Conservation (phyloP, 331 rosid genomes). For the Telfairia occidentalis region DNA sequence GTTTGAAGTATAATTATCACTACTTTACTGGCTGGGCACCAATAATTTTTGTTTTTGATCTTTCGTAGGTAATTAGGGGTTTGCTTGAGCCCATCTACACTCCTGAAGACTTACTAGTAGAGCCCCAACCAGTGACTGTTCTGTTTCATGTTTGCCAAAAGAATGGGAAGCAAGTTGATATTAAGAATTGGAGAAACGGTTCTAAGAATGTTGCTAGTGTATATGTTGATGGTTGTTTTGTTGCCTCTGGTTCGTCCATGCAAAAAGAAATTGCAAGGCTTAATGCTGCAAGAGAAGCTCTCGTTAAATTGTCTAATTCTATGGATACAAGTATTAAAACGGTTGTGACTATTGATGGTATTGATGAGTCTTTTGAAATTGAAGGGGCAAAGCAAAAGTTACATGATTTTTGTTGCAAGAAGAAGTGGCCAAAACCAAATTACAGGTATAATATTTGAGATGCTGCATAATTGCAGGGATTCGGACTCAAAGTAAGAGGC, state of each 20-base stretch:
- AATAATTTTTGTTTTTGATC: background rate
- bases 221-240: conserved; percentile 36
- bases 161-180: conserved; percentile 38
- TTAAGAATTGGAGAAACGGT: conserved; percentile 24
- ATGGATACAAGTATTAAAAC: background rate
- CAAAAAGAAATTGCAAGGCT: conserved; percentile 51
- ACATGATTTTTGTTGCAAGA: conserved; percentile 34
- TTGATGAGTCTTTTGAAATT: conserved; percentile 30
- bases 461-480: background rate
- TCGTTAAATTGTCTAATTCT: conserved; percentile 17
- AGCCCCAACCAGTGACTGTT: conserved; percentile 53
- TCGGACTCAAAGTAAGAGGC: background rate
- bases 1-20: background rate
- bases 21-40: background rate
- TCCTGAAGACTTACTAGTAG: conserved; percentile 25
- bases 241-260: conserved; percentile 45
- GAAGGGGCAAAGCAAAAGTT: conserved; percentile 47
- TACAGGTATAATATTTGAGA: conserved; percentile 33
- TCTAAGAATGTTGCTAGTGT: conserved; percentile 26
- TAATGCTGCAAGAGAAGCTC: conserved; percentile 58
- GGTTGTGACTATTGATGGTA: background rate
- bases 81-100: conserved; percentile 61
- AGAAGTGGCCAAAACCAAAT: conserved; percentile 49
- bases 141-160: conserved; percentile 49
- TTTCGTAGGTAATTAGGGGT: conserved; percentile 37